A percentile compares a stretch with the other conserved stretches of the same genome.
Conservation (phyloP, 176 grass and related monocot genomes). For the Eragrostis curvula region DNA sequence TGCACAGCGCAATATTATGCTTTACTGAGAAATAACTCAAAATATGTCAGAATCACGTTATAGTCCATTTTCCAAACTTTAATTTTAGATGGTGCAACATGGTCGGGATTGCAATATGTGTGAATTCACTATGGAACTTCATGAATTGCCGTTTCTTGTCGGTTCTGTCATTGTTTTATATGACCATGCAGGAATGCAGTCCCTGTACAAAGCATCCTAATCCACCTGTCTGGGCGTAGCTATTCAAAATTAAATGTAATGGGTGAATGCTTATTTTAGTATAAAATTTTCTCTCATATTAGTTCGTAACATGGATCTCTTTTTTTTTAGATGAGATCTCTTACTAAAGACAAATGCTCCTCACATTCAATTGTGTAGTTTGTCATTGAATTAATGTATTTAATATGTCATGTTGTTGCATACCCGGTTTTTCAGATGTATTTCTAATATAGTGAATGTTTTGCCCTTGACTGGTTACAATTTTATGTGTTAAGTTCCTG, state of each 20-base stretch:
- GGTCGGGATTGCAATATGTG: background rate
- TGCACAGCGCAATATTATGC: background rate
- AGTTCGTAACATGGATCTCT: background rate
- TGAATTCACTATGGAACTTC: background rate
- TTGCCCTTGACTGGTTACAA: background rate
- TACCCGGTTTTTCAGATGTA: background rate
- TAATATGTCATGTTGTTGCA: background rate
- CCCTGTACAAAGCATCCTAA: background rate
- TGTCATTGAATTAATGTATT: constrained; percentile 3
- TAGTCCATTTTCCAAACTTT: background rate
- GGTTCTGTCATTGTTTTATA: background rate
- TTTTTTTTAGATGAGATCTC: no score
- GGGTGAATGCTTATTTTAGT: background rate
- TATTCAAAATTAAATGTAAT: background rate
- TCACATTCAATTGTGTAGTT: background rate
- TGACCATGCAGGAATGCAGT: background rate
- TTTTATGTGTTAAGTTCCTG: constrained; percentile 13
- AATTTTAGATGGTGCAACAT: background rate
- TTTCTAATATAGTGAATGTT: background rate
- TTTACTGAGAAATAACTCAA: background rate
- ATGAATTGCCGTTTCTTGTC: background rate
- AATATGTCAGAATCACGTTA: background rate
- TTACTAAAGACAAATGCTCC: background rate
- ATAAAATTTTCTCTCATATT: background rate
- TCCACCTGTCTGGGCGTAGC: background rate